A percentile compares a stretch with the other conserved stretches of the same genome.
These are phyloP conservation scores for Volutella citrinella DNA, from an alignment of 2,329 filamentous ascomycete species.

Conservation along the genomic window DNA sequence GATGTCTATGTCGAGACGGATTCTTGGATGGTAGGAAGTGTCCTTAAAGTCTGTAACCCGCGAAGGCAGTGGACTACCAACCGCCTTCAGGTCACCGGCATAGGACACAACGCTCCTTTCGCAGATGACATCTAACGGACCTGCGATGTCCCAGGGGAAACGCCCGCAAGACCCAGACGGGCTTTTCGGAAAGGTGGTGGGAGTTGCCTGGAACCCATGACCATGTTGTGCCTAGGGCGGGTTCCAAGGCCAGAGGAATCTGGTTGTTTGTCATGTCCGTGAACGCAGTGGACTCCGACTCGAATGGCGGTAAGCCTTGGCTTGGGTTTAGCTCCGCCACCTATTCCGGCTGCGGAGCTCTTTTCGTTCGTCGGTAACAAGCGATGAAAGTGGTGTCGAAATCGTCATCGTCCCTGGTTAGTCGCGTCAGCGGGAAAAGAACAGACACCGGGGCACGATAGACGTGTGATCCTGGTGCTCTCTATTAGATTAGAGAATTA, in stretches of 20 bases:
- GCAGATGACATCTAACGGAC: slow-evolving; percentile 34
- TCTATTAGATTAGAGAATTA: slow-evolving; percentile 97
- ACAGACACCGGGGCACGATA: no score
- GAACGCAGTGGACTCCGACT: slow-evolving; percentile 21
- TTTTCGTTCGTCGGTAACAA: slow-evolving; percentile 34
- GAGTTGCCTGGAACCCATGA: no score
- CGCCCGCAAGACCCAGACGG: no score
- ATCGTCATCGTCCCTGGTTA: slow-evolving; percentile 32
- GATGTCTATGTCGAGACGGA: slow-evolving; percentile 67
- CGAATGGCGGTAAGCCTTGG: slow-evolving; percentile 13
- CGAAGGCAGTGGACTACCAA: slow-evolving; percentile 34
- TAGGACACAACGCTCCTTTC: slow-evolving; percentile 37
- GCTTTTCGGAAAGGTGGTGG: no score
- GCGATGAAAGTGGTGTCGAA: slow-evolving; percentile 24
- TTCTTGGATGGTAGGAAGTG: slow-evolving; percentile 43
- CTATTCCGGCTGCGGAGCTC: slow-evolving; percentile 28
- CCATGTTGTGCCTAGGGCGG: no score
- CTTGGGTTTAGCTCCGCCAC: slow-evolving; percentile 27
- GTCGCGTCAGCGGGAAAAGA: background rate
- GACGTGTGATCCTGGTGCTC: slow-evolving; percentile 81
- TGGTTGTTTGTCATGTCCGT: slow-evolving; percentile 28
- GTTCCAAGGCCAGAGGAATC: no score
- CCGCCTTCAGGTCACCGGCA: slow-evolving; percentile 29
- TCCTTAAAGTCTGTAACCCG: slow-evolving; percentile 32
- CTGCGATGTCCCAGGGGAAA: slow-evolving; percentile 2